Percentiles rank a stretch among this genome's conserved stretches.
These are phyloP conservation scores for Rhamnella rubrinervis DNA, from an alignment of 331 rosid genomes.

Conservation along the genomic window DNA sequence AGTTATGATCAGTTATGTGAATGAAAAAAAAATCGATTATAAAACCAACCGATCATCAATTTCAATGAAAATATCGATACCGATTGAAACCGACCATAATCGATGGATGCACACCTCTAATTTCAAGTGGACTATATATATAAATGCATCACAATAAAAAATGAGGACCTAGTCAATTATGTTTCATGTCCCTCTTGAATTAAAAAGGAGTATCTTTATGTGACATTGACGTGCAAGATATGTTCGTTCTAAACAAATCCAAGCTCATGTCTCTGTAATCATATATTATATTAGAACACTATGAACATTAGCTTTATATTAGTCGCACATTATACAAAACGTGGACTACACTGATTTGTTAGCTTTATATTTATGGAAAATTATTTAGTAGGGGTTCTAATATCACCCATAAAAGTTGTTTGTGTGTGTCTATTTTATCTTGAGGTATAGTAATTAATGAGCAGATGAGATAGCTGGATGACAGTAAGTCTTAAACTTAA, in stretches of 20 bases:
- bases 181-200: conserved; percentile 9
- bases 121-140: conserved; percentile 25
- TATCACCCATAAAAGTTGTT: not conserved
- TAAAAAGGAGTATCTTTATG: not conserved
- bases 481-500: not conserved
- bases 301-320: too few relatives aligned
- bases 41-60: too few relatives aligned
- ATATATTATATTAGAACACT: too few relatives aligned
- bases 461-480: not conserved
- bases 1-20: too few relatives aligned
- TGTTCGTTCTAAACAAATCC: not conserved
- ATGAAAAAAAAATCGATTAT: too few relatives aligned
- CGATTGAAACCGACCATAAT: too few relatives aligned
- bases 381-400: too few relatives aligned
- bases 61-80: too few relatives aligned
- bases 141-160: not conserved
- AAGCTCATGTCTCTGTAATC: too few relatives aligned
- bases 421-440: not conserved
- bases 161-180: not conserved
- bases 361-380: not conserved
- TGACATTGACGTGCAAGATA: conserved; percentile 12
- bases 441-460: not conserved
- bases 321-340: not conserved
- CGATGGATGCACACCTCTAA: too few relatives aligned
- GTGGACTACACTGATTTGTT: not conserved